A percentile compares a stretch with the other conserved stretches of the same genome.
phyloP scores from a whole-genome alignment of 2,329 filamentous ascomycete species.

The Arthrobotrys sphaeroides region DNA sequence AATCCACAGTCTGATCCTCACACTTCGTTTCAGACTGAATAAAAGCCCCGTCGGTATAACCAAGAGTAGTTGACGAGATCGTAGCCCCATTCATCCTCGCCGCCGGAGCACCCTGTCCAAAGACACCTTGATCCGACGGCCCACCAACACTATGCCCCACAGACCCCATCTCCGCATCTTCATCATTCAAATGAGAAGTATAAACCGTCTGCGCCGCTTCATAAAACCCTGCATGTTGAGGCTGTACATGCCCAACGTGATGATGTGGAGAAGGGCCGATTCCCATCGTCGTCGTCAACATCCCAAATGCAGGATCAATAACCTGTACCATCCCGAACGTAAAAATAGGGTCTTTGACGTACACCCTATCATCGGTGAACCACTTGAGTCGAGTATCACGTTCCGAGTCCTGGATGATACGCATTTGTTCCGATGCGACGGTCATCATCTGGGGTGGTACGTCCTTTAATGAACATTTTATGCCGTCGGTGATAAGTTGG shows the following conservation, averaged over 20 bases:
- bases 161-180: background rate
- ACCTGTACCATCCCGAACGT: slow-evolving; percentile 11
- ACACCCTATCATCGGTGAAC: background rate
- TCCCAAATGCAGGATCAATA: background rate
- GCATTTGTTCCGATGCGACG: background rate
- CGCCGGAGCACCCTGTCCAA: background rate
- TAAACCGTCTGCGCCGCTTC: background rate
- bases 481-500: background rate
- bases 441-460: background rate
- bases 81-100: background rate
- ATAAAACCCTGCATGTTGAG: background rate
- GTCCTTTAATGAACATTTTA: background rate
- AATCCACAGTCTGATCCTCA: background rate
- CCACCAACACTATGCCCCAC: background rate
- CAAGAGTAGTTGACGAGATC: too few species aligned
- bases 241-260: background rate
- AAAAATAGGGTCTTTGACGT: background rate
- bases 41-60: background rate
- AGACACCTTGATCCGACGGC: background rate
- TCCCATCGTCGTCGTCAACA: background rate
- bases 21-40: background rate
- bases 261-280: background rate
- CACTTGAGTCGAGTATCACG: background rate
- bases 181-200: background rate
- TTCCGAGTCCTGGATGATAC: background rate